Evolutionary conservation across 2,329 filamentous ascomycete genomes (phyloP), one percentile per base, ranked within the genome.

Genomic region (Trichoderma polysporum): DNA sequence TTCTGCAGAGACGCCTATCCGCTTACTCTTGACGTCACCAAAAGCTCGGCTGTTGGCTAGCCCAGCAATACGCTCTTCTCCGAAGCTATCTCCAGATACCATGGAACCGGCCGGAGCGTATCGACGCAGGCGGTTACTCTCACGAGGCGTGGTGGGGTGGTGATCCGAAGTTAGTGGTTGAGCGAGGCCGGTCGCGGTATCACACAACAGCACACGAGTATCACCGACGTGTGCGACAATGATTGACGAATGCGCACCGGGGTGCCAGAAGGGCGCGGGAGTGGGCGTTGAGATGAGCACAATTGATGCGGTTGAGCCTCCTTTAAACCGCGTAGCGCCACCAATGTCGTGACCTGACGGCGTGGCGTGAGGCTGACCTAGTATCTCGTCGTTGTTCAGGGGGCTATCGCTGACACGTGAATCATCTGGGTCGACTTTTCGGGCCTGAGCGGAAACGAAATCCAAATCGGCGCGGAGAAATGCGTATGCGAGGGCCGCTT

Each of bases 401-500:
- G 94, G 93, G 27, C 86, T 83, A 75, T 97, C 94, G 50, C 88
- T 85, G 19, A 88, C 82, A 47, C 89, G 86, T 4, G 87, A 83
- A 73, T 96, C 91, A 70, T 91, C 86, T 0, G 89, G 85, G 72
- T 91, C 86, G n/a, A 89, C 85, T 76, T 96, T 97, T 53, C 87
- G 86, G 5, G 93, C 93, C 79, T 98, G 94, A 0, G 93, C 93
- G 6, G 91, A 88, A 64, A 98, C 90, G 74, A 99, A 99, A 79
- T 98, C 94, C 60, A 97, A 87, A 77, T 99, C 95, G 37, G 94
- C 93, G 72, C 93, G 91, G 57, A 99, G 84, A 74, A 99, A 99
- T 25, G 94, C 93, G 78, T 98, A 98, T 68, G 91, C 91, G 62
- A 99, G 83, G 39, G 97, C 88, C 1, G 91, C 88, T 74, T 94